Base-by-base conservation (phyloP, 129 eudicot genomes). In the Arctium lappa region DNA sequence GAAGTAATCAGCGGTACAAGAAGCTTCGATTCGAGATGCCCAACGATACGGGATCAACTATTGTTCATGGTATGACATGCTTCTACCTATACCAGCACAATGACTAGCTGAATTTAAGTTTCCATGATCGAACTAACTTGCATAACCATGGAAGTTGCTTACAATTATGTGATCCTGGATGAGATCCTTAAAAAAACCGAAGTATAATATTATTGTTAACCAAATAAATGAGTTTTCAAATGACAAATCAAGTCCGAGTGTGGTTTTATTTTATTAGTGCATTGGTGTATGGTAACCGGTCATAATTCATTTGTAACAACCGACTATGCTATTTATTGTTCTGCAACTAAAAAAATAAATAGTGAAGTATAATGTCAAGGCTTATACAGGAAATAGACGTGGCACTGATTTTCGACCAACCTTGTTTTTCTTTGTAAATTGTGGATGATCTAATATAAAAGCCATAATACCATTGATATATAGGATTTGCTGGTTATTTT, bases 401-500 rank as follows among this genome's bases (percentile, higher is more conserved):
- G 15, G 15, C 16, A 46, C 4, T 1, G 65, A 50, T 50, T 53
- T 53, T 53, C 7, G 65, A 53, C 7, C 15, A 50, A 53, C 22
- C 65, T 53, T 53, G 5, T 4, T 60, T 60, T 50, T 44, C 12
- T 60, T 60, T 60, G 29, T 60, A 60, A 22, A 15, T 70, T 7
- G 6, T 71, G 48, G 40, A 16, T 56, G 5, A 60, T 60, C 68
- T n/a, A 1, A 72, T 38, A 7, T 74, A 38, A 7, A 40, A 27
- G 6, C n/a, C 48, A 5, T 34, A 53, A 5, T 63, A 60, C 13
- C 50, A 22, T 38, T 76, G 77, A 32, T 80, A 73, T 53, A 66
- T 81, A 96, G 99, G 99, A 27, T 96, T 96, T 86, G 99, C 95
- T 75, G 99, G 98, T 81, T 96, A 96, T 87, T 96, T 96, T 84